Percentiles rank a stretch among this genome's conserved stretches.
phyloP scores from a whole-genome alignment of 1,284 basidiomycete species.

The Amylostereum chailletii region DNA sequence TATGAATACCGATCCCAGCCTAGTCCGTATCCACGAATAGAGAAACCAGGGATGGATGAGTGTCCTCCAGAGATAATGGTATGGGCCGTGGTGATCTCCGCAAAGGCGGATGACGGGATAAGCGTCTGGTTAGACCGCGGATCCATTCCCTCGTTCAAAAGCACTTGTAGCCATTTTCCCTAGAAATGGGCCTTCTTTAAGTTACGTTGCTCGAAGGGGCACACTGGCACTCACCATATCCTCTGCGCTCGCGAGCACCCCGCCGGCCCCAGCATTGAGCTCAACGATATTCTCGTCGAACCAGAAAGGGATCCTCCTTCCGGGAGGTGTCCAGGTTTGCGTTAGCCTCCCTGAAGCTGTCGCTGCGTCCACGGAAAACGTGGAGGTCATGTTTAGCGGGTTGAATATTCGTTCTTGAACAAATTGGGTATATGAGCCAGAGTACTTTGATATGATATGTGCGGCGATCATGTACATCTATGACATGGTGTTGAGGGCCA shows the following conservation, averaged over 20 bases:
- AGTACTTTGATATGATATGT: conserved; percentile 27
- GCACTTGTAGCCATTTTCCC: conserved; percentile 34
- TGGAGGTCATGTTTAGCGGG: conserved; percentile 34
- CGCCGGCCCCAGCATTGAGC: conserved; percentile 31
- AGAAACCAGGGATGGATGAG: conserved; percentile 4
- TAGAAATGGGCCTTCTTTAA: conserved; percentile 9
- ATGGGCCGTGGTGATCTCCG: conserved; percentile 28
- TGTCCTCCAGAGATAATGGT: conserved; percentile 8
- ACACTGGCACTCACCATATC: conserved; percentile 16
- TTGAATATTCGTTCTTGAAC: conserved; percentile 30
- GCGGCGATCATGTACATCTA: conserved; percentile 22
- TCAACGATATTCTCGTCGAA: conserved; percentile 7
- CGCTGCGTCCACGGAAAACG: conserved; percentile 31
- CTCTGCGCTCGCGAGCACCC: conserved; percentile 24
- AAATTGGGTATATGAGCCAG: conserved; percentile 26
- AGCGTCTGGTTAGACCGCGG: conserved; percentile 30
- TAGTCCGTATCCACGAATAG: conserved; percentile 28
- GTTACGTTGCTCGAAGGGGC: not conserved
- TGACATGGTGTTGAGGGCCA: not conserved
- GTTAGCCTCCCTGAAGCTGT: conserved; percentile 24
- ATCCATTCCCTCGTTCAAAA: conserved; percentile 34
- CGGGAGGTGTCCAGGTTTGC: conserved; percentile 17
- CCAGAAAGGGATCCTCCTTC: conserved; percentile 17
- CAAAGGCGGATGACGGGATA: conserved; percentile 27
- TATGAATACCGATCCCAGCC: conserved; percentile 32